Conservation (phyloP, 495 filamentous ascomycete genomes). For the Diplogelasinospora grovesii region DNA sequence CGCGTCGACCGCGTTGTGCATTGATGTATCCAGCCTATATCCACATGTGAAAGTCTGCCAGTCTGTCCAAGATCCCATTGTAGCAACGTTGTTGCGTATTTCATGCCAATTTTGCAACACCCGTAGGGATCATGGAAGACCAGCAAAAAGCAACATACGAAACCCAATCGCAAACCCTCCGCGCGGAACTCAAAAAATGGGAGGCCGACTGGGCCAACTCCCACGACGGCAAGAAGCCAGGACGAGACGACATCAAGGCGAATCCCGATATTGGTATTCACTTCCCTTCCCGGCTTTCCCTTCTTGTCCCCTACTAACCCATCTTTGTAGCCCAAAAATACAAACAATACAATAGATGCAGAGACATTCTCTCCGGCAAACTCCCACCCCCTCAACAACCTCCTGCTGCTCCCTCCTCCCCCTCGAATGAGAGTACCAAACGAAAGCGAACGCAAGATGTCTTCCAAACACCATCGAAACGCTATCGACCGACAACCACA, state of each 20-base stretch:
- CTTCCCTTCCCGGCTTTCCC: not conserved
- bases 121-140: constrained; percentile 38
- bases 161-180: constrained; percentile 43
- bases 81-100: no score
- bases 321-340: constrained; percentile 71
- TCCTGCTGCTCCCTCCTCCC: constrained; percentile 3
- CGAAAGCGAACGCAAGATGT: constrained; percentile 29
- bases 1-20: constrained; percentile 1
- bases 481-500: constrained; percentile 22
- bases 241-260: constrained; percentile 79
- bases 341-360: constrained; percentile 75
- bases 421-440: constrained; percentile 33
- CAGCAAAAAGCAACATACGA: constrained; percentile 32
- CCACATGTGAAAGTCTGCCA: no score
- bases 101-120: constrained; percentile 1
- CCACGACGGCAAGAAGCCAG: constrained; percentile 69
- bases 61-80: no score
- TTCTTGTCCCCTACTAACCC: not conserved
- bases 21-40: no score
- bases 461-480: constrained; percentile 43
- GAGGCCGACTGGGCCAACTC: constrained; percentile 66
- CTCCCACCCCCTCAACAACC: constrained; percentile 24
- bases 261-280: constrained; percentile 69
- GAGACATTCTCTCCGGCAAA: constrained; percentile 52
- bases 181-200: constrained; percentile 78